Base-by-base conservation (phyloP, 1,284 basidiomycete species). In the Tetrapyrgos nigripes region DNA sequence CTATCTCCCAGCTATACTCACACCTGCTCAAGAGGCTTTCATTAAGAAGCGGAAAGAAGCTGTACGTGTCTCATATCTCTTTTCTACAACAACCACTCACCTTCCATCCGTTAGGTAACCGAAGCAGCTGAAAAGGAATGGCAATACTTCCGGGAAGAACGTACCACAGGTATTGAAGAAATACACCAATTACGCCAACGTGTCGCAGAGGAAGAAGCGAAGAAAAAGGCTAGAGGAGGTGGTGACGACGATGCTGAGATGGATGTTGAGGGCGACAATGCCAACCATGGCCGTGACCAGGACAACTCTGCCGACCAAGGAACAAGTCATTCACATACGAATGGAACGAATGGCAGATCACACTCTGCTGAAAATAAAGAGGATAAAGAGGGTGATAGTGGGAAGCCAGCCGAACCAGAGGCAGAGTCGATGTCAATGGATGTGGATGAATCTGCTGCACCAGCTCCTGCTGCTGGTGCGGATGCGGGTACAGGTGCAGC, bases 41-140 rank as follows among this genome's bases (percentile, higher is more conserved):
- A 67, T 93, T 11, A 71, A 73, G 52, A 79, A 78, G 56, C 79
- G 89, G 57, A 90, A 87, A 72, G 77, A 76, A 64, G 83, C 88
- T 78, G 90, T 87, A 61, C 47, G 80, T 62, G 11, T 23, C 62
- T 2, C 50, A 27, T 28, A 4, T 44, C 19, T 3, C 35, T 47
- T 40, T 52, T 19, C 11, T 48, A 17, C 43, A n/a, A 19, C 59
- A 47, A 64, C 23, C 28, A n/a, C 24, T 37, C 10, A 31, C 23
- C 44, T 19, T n/a, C n/a, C n/a, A n/a, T n/a, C n/a, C n/a, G n/a
- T n/a, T 63, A 92, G 90, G 84, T 88, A 17, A 69, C 76, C 29
- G 83, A 85, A 65, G 86, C 87, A 31, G 76, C 79, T 13, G 87
- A 90, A 66, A 82, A 81, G 58, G 91, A 92, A 71, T 91, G 89